Evolutionary conservation across 2,329 filamentous ascomycete genomes (phyloP).

Genomic region (Aureobasidium sp.): DNA sequence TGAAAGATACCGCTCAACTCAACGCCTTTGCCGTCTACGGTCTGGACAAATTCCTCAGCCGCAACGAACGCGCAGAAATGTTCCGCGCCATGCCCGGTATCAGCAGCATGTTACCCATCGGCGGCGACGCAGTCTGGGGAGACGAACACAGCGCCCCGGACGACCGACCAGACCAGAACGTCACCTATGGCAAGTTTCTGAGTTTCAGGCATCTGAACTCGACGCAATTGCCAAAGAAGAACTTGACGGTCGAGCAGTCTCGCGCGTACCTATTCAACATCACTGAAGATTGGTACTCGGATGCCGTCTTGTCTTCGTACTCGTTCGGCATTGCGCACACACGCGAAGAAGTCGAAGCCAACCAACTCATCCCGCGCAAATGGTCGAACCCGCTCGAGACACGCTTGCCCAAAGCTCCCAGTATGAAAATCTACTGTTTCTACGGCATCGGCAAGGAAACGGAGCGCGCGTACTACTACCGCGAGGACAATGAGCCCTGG

Average conservation of each 20-base stretch:
- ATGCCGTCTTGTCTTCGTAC: slow-evolving; percentile 67
- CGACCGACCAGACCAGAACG: slow-evolving; percentile 64
- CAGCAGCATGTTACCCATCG: slow-evolving; percentile 92
- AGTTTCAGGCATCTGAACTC: slow-evolving; percentile 71
- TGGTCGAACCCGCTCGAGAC: slow-evolving; percentile 96
- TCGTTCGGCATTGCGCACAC: slow-evolving; percentile 85
- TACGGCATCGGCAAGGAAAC: slow-evolving; percentile 93
- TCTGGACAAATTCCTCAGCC: slow-evolving; percentile 88
- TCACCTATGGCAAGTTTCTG: slow-evolving; percentile 72
- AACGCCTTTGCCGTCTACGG: slow-evolving; percentile 96
- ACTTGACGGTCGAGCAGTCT: slow-evolving; percentile 74
- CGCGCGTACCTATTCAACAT: slow-evolving; percentile 71
- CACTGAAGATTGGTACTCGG: slow-evolving; percentile 77
- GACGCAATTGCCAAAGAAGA: slow-evolving; percentile 37
- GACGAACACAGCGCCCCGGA: slow-evolving; percentile 83
- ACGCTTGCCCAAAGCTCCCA: slow-evolving; percentile 76
- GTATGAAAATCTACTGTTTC: slow-evolving; percentile 93
- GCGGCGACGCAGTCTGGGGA: slow-evolving; percentile 92
- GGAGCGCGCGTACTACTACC: slow-evolving; percentile 88
- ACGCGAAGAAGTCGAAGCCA: slow-evolving; percentile 66
- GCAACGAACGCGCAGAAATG: slow-evolving; percentile 83
- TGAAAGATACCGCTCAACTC: slow-evolving; percentile 95
- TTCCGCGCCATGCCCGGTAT: slow-evolving; percentile 97
- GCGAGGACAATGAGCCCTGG: slow-evolving; percentile 58
- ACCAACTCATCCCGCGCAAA: slow-evolving; percentile 51